Conservation (phyloP, 768 basidiomycete species). For the Leccinum boreale region DNA sequence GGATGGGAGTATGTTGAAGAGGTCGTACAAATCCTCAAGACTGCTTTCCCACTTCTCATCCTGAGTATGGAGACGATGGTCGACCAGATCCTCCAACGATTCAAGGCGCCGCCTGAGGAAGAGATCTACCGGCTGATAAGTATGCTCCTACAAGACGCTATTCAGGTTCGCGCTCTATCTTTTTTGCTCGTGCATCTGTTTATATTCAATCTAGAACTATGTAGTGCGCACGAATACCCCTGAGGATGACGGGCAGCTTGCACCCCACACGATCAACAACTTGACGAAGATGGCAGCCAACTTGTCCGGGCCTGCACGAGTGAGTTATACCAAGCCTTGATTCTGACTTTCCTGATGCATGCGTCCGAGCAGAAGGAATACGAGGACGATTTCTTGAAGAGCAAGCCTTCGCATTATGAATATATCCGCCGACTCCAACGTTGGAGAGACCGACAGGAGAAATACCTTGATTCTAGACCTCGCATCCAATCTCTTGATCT, state of each 20-base stretch:
- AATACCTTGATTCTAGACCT: slow-evolving; percentile 75
- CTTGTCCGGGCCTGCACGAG: slow-evolving; percentile 55
- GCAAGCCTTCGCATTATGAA: slow-evolving; percentile 77
- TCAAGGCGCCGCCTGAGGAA: slow-evolving; percentile 88
- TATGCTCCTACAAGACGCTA: slow-evolving; percentile 83
- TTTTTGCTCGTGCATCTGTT: neutral
- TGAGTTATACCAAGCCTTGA: slow-evolving; percentile 30
- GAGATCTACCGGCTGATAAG: slow-evolving; percentile 90
- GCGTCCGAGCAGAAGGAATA: slow-evolving; percentile 64
- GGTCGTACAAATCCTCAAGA: slow-evolving; percentile 89
- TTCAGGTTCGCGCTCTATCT: slow-evolving; percentile 52
- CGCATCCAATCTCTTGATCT: slow-evolving; percentile 81
- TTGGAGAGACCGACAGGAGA: slow-evolving; percentile 92
- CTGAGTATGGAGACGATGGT: slow-evolving; percentile 96
- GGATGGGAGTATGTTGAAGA: slow-evolving; percentile 93
- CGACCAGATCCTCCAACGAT: slow-evolving; percentile 87
- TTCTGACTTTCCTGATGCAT: neutral
- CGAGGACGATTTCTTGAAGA: slow-evolving; percentile 84
- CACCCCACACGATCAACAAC: slow-evolving; percentile 50
- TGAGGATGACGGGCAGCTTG: slow-evolving; percentile 68
- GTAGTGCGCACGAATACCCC: slow-evolving; percentile 59
- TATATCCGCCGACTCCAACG: slow-evolving; percentile 87
- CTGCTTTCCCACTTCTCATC: slow-evolving; percentile 91
- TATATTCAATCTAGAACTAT: slow-evolving; percentile 49
- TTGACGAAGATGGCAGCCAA: slow-evolving; percentile 59